Conservation (phyloP, 768 basidiomycete genomes). For the Erythrobasidium yunnanense region DNA sequence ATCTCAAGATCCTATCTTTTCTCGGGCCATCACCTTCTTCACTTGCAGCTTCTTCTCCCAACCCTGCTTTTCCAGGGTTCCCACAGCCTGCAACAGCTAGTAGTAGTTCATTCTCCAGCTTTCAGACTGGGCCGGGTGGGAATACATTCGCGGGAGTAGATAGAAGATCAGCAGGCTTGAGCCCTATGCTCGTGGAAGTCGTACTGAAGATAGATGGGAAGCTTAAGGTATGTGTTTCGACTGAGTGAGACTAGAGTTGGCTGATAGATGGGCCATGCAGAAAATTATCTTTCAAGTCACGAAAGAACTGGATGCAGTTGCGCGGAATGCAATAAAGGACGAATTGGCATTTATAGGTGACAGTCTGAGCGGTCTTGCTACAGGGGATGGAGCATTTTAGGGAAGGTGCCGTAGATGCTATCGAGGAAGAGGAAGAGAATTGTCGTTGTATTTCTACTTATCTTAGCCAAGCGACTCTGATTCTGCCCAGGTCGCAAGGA, state of each 20-base stretch:
- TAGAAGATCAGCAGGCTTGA: constrained; percentile 27
- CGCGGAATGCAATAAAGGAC: constrained; percentile 30
- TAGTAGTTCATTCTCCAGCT: neutral
- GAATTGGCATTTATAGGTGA: constrained; percentile 24
- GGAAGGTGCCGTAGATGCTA: too few species aligned
- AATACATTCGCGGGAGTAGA: neutral
- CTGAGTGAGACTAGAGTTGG: neutral
- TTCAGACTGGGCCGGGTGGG: neutral
- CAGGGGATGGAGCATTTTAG: too few species aligned
- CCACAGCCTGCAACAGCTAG: constrained; percentile 12
- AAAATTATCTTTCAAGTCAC: constrained; percentile 69
- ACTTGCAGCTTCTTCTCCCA: neutral
- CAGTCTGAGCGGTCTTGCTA: constrained; percentile 1
- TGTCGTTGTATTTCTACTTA: too few species aligned
- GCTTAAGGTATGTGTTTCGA: constrained; percentile 55
- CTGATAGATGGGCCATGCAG: constrained; percentile 43
- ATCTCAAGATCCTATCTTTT: constrained; percentile 71
- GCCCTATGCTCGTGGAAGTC: constrained; percentile 50
- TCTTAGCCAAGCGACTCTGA: too few species aligned
- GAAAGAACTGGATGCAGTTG: constrained; percentile 63
- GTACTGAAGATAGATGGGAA: constrained; percentile 70
- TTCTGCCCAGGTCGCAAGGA: too few species aligned
- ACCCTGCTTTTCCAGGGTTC: constrained; percentile 1
- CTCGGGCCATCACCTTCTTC: constrained; percentile 51
- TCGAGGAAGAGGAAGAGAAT: too few species aligned